phyloP scores from a whole-genome alignment of 345 rosid genomes.

The Moricandia arvensis region DNA sequence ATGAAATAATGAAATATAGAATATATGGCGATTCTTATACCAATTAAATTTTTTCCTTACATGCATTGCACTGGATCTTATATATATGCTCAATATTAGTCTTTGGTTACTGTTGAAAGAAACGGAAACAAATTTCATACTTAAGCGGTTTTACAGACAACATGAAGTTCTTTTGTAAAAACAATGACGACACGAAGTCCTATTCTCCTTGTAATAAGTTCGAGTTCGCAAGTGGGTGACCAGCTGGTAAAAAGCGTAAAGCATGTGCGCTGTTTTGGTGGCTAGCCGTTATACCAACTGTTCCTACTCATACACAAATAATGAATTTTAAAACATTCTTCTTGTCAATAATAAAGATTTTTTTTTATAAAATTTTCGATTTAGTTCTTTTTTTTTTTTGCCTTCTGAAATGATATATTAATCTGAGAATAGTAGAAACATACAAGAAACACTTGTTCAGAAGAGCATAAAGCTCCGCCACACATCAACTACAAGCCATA shows the following conservation, averaged over 20 bases:
- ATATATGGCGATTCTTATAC: not conserved
- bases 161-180: not conserved
- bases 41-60: too few relatives aligned
- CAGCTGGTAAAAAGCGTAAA: slow-evolving; percentile 8
- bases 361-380: too few relatives aligned
- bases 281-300: slow-evolving; percentile 21
- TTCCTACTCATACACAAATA: not conserved
- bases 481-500: too few relatives aligned
- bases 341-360: not conserved
- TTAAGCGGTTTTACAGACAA: not conserved
- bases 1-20: not conserved
- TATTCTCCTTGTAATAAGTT: not conserved
- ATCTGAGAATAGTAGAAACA: too few relatives aligned
- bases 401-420: too few relatives aligned
- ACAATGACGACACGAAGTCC: not conserved
- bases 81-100: not conserved
- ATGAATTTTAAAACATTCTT: not conserved
- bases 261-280: slow-evolving; percentile 28
- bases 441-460: too few relatives aligned
- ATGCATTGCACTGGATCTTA: too few relatives aligned
- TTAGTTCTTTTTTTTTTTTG: too few relatives aligned
- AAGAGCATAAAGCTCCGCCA: too few relatives aligned
- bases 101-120: too few relatives aligned
- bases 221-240: slow-evolving; percentile 10
- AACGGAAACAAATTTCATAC: too few relatives aligned